Evolutionary conservation across 768 basidiomycete genomes (phyloP).

Genomic region (Lentinula detonsa): DNA sequence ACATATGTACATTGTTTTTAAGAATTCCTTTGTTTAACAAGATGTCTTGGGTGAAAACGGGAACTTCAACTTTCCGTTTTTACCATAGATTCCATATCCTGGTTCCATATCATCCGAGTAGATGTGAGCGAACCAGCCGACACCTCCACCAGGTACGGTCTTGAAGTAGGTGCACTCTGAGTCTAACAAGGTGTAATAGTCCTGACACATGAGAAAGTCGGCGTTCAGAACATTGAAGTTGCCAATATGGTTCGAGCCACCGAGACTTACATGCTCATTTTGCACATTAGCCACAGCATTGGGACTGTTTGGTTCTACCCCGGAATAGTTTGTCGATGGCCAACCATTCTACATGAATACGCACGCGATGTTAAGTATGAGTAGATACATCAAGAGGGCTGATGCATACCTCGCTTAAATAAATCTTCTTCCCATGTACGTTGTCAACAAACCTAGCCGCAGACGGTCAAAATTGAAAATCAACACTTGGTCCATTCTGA

Average conservation of each 20-base stretch:
- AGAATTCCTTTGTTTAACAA: neutral
- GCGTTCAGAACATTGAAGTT: too few species aligned
- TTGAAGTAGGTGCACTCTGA: conserved; percentile 60
- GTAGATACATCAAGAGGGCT: neutral
- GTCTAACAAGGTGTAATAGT: conserved; percentile 61
- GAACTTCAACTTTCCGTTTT: neutral
- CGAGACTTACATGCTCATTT: conserved; percentile 50
- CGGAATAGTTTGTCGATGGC: conserved; percentile 58
- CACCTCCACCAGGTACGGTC: conserved; percentile 47
- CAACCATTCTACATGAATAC: conserved; percentile 57
- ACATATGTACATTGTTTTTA: too few species aligned
- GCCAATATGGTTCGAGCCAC: neutral
- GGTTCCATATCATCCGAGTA: conserved; percentile 59
- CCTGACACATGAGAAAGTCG: conserved; percentile 23
- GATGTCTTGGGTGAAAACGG: conserved; percentile 5
- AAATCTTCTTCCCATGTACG: conserved; percentile 67
- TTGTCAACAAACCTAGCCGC: conserved; percentile 43
- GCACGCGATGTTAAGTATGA: neutral
- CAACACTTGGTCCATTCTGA: neutral
- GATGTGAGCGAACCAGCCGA: conserved; percentile 82
- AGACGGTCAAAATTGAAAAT: neutral
- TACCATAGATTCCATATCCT: conserved; percentile 25
- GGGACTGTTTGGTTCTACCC: conserved; percentile 62
- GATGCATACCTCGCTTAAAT: conserved; percentile 54
- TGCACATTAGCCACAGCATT: conserved; percentile 52